phyloP scores from a whole-genome alignment of 371 early-diverging fungal species.

The Mucor indicus region DNA sequence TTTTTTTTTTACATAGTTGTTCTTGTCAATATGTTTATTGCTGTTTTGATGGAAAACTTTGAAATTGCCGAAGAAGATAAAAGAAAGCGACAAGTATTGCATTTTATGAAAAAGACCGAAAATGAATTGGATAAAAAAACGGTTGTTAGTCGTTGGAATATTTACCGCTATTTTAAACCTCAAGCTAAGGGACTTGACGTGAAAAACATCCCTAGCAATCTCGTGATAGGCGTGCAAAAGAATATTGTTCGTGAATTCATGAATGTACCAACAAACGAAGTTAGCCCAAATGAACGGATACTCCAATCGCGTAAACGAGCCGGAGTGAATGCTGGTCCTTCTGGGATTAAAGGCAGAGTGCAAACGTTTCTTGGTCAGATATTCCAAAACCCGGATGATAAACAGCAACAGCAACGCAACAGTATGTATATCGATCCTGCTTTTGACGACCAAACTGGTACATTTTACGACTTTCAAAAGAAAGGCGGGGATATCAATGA shows the following conservation, averaged over 20 bases:
- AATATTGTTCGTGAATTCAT: constrained; percentile 52
- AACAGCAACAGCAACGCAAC: background rate
- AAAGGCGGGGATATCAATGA: constrained; percentile 11
- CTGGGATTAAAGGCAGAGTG: constrained; percentile 3
- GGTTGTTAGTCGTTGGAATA: constrained; percentile 49
- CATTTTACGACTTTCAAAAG: constrained; percentile 23
- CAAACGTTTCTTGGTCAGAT: constrained; percentile 6
- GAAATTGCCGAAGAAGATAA: constrained; percentile 62
- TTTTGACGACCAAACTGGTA: constrained; percentile 21
- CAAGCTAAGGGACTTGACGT: constrained; percentile 47
- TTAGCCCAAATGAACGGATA: background rate
- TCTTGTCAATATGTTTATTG: constrained; percentile 64
- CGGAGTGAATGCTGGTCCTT: no score
- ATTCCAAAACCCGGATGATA: constrained; percentile 1
- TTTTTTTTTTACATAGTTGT: constrained; percentile 32
- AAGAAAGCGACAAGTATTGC: constrained; percentile 50
- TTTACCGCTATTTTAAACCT: constrained; percentile 53
- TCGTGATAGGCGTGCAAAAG: constrained; percentile 46
- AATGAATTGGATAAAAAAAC: constrained; percentile 35
- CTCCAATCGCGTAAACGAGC: no score
- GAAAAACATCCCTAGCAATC: constrained; percentile 35
- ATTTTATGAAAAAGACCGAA: constrained; percentile 44
- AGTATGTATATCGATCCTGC: constrained; percentile 15
- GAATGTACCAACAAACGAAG: constrained; percentile 17
- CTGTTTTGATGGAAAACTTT: constrained; percentile 67